A percentile compares a stretch with the other conserved stretches of the same genome.
These are phyloP conservation scores for Xylaria grammica DNA, from an alignment of 495 filamentous ascomycete species.

Conservation along the genomic window DNA sequence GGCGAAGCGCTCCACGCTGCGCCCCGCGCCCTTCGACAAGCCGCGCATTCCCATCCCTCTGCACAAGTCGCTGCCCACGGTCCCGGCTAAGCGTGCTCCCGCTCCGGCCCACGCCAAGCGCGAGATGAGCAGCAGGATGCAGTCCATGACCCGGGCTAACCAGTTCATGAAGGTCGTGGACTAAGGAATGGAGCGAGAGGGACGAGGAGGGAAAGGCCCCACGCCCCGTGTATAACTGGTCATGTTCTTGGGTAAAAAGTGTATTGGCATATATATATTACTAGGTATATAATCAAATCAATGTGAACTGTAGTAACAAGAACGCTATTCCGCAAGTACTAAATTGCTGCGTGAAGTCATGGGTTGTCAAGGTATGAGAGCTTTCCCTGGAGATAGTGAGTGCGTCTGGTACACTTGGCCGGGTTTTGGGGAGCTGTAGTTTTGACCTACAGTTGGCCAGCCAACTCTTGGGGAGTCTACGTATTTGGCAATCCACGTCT, in stretches of 20 bases:
- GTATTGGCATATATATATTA: background rate
- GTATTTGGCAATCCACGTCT: too few relatives aligned
- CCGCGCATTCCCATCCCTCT: conserved; percentile 29
- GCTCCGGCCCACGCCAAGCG: conserved; percentile 15
- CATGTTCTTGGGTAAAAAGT: background rate
- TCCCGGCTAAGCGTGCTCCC: conserved; percentile 10
- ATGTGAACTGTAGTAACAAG: too few relatives aligned
- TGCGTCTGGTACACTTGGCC: too few relatives aligned
- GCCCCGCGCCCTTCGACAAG: conserved; percentile 28
- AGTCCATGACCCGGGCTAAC: conserved; percentile 28
- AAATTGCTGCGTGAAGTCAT: too few relatives aligned
- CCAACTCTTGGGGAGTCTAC: too few relatives aligned
- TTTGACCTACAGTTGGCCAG: too few relatives aligned
- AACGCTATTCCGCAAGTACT: too few relatives aligned
- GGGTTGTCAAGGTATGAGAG: too few relatives aligned
- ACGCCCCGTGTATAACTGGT: background rate
- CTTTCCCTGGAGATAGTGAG: too few relatives aligned
- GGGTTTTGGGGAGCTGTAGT: too few relatives aligned
- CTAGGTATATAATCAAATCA: background rate
- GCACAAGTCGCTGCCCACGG: conserved; percentile 13
- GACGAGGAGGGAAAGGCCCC: background rate
- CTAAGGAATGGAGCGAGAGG: conserved; percentile 20
- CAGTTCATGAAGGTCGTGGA: conserved; percentile 39
- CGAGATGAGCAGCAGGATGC: conserved; percentile 25
- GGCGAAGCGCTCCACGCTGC: conserved; percentile 22